Base-by-base conservation (phyloP, 352 stramenopile species). In the Phytophthora pisi region DNA sequence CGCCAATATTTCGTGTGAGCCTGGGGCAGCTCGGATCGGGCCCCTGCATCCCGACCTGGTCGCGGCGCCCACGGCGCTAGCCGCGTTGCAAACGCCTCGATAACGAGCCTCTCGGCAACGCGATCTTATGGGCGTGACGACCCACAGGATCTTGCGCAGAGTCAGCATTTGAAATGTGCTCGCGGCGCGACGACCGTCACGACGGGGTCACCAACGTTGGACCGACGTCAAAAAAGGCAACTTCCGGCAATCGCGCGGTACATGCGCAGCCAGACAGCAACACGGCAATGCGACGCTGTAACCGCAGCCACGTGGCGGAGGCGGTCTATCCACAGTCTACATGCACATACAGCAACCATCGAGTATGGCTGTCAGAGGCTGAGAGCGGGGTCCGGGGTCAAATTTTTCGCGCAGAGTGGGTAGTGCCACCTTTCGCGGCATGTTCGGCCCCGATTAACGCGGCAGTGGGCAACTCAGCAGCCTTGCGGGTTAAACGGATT, bases 121-220 rank as follows among this genome's bases (percentile, higher is more conserved):
- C 16, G n/a, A 23, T 26, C 16, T 23, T 15, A 20, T 6, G 36
- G 26, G 42, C 46, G 30, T 68, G 61, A 63, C 52, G 45, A 63
- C 46, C 60, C 60, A 2, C 42, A 51, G 42, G 60, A 67, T 61
- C 60, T 55, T 61, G 38, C 50, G 55, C 45, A 16, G 38, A 16
- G 57, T 64, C 45, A 64, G 57, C 46, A 64, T 46, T 57, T 49
- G 46, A 38, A 38, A 59, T 46, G 36, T 59, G 34, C 52, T 49
- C 47, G 56, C 62, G 54, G 56, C 55, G 57, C 47, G 34, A 57
- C 59, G 45, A 67, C 43, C n/a, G 43, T 50, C 43, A 50, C 42
- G 60, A 51, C 46, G 42, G 40, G 46, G 45, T 61, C 61, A 45
- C 53, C 50, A 63, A 61, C 36, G 46, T 50, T 54, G 53, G 45